Conservation (phyloP, 176 grass and related monocot genomes). For the Echinochloa phyllopogon region DNA sequence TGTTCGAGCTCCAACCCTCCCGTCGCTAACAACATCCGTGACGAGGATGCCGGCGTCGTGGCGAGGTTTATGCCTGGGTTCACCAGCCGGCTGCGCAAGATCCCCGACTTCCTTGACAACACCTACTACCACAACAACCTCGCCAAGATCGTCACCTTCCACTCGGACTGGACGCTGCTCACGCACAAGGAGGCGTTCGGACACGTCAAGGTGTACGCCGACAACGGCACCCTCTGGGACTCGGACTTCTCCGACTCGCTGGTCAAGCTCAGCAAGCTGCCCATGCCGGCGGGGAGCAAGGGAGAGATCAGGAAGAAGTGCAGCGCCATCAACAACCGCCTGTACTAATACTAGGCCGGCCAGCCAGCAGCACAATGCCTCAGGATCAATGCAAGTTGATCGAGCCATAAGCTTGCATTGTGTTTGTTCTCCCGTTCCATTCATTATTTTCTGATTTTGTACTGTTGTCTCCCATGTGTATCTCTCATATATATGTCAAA, state of each 20-base stretch:
- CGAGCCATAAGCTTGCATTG: neutral
- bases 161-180: conserved; percentile 58
- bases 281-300: conserved; percentile 52
- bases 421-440: neutral
- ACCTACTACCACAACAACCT: conserved; percentile 54
- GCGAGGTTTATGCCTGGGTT: conserved; percentile 30
- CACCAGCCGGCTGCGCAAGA: conserved; percentile 43
- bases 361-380: neutral
- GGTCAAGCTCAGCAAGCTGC: conserved; percentile 64
- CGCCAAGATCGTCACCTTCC: conserved; percentile 52
- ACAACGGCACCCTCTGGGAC: conserved; percentile 48
- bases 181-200: conserved; percentile 18
- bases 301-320: conserved; percentile 71
- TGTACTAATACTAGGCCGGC: conserved; percentile 23
- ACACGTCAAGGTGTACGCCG: conserved; percentile 44
- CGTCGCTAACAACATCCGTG: conserved; percentile 35
- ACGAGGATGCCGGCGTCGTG: conserved; percentile 16
- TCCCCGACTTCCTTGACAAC: conserved; percentile 43
- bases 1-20: conserved; percentile 25
- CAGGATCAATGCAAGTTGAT: neutral
- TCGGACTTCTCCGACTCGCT: conserved; percentile 51
- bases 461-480: too few relatives aligned
- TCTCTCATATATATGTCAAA: too few relatives aligned
- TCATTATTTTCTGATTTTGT: conserved; percentile 40
- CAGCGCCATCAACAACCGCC: conserved; percentile 22